Evolutionary conservation across 2,329 filamentous ascomycete genomes (phyloP).

Genomic region (Teratosphaeria zuluensis): DNA sequence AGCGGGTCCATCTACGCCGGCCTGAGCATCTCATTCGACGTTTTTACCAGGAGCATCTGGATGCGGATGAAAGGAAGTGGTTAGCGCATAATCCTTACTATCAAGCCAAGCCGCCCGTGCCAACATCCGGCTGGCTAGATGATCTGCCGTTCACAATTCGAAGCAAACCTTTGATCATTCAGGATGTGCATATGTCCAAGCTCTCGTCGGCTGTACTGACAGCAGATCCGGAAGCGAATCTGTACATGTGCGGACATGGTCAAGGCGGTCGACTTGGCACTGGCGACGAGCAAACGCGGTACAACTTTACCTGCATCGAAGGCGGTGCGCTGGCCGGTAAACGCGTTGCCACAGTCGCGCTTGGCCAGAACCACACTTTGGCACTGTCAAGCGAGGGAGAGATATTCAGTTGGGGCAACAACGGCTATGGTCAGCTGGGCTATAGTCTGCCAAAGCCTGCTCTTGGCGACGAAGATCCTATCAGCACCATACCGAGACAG

Average conservation of each 20-base stretch:
- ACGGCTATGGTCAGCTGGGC: constrained; percentile 74
- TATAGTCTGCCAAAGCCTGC: constrained; percentile 62
- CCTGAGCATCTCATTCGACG: constrained; percentile 66
- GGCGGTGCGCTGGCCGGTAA: constrained; percentile 62
- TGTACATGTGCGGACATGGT: constrained; percentile 88
- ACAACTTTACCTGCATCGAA: constrained; percentile 74
- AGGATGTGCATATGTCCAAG: constrained; percentile 81
- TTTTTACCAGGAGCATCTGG: constrained; percentile 60
- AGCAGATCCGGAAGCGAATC: constrained; percentile 74
- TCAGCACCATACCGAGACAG: constrained; percentile 72
- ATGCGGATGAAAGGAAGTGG: constrained; percentile 31
- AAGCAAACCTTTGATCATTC: constrained; percentile 63
- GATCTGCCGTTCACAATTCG: constrained; percentile 65
- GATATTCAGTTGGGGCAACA: constrained; percentile 90
- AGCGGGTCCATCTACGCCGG: constrained; percentile 66
- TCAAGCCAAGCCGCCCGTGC: constrained; percentile 9
- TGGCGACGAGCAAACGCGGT: constrained; percentile 81
- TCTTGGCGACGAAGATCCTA: constrained; percentile 69
- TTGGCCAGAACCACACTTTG: constrained; percentile 86
- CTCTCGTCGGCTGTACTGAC: constrained; percentile 84
- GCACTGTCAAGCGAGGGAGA: constrained; percentile 80
- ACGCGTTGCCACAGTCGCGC: constrained; percentile 64
- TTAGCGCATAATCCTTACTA: constrained; percentile 26
- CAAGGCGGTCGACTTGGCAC: constrained; percentile 81
- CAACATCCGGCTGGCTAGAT: constrained; percentile 26